A percentile compares a stretch with the other conserved stretches of the same genome.
Evolutionary conservation across 257 asterid species (phyloP).

Genomic region (Solanum ossicruentum): DNA sequence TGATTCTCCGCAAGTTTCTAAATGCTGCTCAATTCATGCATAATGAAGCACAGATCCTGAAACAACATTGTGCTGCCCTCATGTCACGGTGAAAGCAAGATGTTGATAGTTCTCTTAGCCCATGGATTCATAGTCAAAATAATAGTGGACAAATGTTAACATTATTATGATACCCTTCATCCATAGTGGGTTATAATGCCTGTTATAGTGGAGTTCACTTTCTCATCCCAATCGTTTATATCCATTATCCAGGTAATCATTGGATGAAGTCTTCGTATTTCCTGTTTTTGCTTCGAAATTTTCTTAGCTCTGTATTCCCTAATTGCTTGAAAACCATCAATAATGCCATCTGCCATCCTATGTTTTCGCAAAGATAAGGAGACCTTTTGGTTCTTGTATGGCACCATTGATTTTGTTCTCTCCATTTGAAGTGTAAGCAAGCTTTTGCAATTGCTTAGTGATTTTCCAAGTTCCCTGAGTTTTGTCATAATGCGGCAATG

Average conservation of each 20-base stretch:
- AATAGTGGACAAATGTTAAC: neutral
- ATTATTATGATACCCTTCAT: neutral
- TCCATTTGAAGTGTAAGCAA: constrained; percentile 13
- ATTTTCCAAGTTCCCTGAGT: neutral
- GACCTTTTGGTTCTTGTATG: neutral
- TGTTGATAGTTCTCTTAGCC: neutral
- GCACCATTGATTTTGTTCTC: constrained; percentile 2
- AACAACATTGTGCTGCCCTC: neutral
- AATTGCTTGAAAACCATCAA: too few relatives aligned
- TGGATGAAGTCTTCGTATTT: neutral
- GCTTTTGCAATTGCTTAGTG: neutral
- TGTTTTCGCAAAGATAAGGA: neutral
- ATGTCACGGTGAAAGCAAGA: neutral
- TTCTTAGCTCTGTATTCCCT: neutral
- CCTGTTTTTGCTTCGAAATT: neutral
- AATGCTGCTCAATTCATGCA: neutral
- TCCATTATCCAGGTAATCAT: neutral
- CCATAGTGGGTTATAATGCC: neutral
- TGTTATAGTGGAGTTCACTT: neutral
- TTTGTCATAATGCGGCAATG: neutral
- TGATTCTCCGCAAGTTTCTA: neutral
- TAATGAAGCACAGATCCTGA: neutral
- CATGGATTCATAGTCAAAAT: neutral
- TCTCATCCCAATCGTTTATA: too few relatives aligned
- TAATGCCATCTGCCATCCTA: neutral